A percentile compares a stretch with the other conserved stretches of the same genome.
phyloP scores from a whole-genome alignment of 352 stramenopile genomes.

The Phytophthora pisi region DNA sequence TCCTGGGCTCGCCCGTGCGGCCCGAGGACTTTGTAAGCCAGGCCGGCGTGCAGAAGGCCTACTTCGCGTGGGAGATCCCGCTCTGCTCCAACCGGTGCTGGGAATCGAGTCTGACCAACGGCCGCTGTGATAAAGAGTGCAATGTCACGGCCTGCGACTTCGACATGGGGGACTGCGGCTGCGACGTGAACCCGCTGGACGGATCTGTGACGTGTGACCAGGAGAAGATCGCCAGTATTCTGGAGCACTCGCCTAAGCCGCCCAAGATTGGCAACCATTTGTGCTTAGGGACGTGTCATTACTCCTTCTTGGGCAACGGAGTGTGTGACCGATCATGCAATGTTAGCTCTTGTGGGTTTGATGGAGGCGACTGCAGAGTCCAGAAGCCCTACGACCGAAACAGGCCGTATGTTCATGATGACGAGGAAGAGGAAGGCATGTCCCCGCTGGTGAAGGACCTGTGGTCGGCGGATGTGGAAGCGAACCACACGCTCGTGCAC shows the following conservation, averaged over 20 bases:
- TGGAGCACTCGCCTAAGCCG: constrained; percentile 54
- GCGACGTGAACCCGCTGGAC: constrained; percentile 56
- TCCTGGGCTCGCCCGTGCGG: constrained; percentile 86
- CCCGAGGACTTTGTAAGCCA: constrained; percentile 94
- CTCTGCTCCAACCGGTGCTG: constrained; percentile 85
- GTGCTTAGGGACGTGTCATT: constrained; percentile 78
- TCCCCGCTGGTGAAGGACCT: constrained; percentile 45
- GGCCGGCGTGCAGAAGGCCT: constrained; percentile 89
- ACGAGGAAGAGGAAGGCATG: constrained; percentile 26
- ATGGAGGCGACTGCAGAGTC: constrained; percentile 79
- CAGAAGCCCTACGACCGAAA: constrained; percentile 24
- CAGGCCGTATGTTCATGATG: constrained; percentile 14
- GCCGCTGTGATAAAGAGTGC: constrained; percentile 88
- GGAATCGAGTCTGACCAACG: constrained; percentile 80
- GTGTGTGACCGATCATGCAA: constrained; percentile 83
- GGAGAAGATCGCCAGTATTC: constrained; percentile 64
- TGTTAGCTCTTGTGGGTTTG: constrained; percentile 82
- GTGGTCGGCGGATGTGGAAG: constrained; percentile 44
- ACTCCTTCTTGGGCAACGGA: constrained; percentile 83
- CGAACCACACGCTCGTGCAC: constrained; percentile 71
- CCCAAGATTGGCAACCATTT: constrained; percentile 60
- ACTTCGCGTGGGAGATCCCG: constrained; percentile 94
- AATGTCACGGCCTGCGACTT: constrained; percentile 91
- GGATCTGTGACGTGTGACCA: constrained; percentile 60
- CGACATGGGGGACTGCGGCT: constrained; percentile 94